Base-by-base conservation (phyloP, 2,329 filamentous ascomycete genomes). In the Stagonosporopsis vannaccii region DNA sequence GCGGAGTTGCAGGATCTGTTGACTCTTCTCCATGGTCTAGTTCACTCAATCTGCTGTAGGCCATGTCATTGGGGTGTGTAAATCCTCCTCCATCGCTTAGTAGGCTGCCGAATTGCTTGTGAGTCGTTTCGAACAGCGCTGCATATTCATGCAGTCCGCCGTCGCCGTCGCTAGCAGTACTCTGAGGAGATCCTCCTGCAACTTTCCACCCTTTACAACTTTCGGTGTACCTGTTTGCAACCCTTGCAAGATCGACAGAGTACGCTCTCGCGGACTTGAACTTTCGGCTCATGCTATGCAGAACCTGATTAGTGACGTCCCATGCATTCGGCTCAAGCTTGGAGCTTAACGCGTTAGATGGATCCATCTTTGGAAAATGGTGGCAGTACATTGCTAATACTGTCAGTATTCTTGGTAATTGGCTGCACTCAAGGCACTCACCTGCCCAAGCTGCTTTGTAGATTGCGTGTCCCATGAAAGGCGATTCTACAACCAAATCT, bases 351-450 rank as follows among this genome's bases (percentile, higher is more conserved):
- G 84, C 82, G 3, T 78, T 75, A 11, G 83, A 76, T 1, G 78
- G 79, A 63, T 91, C 89, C 86, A 91, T 90, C 54, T 84, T 82
- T 0, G 87, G 86, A 53, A 91, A 91, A 66, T 87, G 84, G 40
- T 81, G 79, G 11, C 85, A 85, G 69, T 91, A 91, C 2, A 90
- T 80, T 30, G 86, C 79, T 75, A 35, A 0, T n/a, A 2, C 17
- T 2, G 4, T 65, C 20, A 66, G 62, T 39, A 28, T 8, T 11
- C 3, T 37, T 8, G 5, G 15, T 12, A 4, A 28, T 4, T 15
- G 26, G 1, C 4, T 3, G 6, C 35, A 20, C n/a, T 22, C 2
- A 20, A 1, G 17, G 12, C 9, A 65, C 74, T 60, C 67, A 77
- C 75, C 86, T 15, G 85, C 81, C 64, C 90, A 88, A 0, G 85